Evolutionary conservation across 306 rosid genomes (phyloP), one percentile per base, ranked within the genome.

Genomic region (cucumber (Cucumis sativus)): DNA sequence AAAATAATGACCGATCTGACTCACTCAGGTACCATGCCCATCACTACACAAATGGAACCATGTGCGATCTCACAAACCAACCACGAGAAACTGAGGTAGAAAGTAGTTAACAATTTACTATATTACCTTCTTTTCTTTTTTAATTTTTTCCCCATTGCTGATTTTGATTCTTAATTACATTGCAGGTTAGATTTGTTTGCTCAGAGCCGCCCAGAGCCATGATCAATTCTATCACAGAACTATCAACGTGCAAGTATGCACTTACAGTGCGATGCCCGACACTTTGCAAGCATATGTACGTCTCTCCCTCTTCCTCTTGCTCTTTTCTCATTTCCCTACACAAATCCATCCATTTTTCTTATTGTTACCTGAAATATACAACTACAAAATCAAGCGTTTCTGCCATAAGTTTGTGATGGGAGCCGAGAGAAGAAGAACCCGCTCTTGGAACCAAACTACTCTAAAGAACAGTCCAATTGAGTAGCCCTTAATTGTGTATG

Each of bases 211-310:
- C 97, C 51, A 84, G 87, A 37, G 86, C 92, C 39, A 87, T 89
- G 96, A 90, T 95, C 79, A 90, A 87, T 88, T 95, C 99, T 64
- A 76, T 95, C 76, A 92, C 97, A 45, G 98, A 95, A 85, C 84
- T 95, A 81, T 88, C 99, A 77, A 95, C 99, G 40, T 95, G 99
- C 96, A 92, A 95, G 84, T 95, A 95, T 83, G 97, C 97, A 20
- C 91, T 95, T 65, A 95, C 97, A 30, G 80, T 95, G 72, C 97
- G 88, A 56, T 89, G 96, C 86, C 97, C 99, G 10, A 82, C 84
- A 7, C 89, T 95, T 30, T 95, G 99, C 96, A 89, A 88, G 87
- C 99, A 95, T 82, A 96, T 86, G 99, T 92, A 79, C 87, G 89
- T 82, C 79, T 71, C 84, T 25, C 70, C 45, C 69, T 58, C 82